Evolutionary conservation across 345 rosid genomes (phyloP), one percentile per base, ranked within the genome.

Genomic region (Eucalyptus coolabah): DNA sequence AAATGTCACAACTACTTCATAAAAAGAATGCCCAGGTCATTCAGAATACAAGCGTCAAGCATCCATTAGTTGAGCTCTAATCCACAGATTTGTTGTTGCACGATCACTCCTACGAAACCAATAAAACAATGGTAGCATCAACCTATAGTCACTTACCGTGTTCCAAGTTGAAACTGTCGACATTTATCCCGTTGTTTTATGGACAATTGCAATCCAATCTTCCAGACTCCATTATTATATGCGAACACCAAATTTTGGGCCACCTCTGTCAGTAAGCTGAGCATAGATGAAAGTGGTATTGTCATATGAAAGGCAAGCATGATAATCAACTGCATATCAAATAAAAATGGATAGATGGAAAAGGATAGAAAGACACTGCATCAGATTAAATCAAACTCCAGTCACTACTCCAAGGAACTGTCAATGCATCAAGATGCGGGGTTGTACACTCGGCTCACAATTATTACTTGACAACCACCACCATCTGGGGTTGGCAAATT

Each of bases 81-180:
- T 45, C 63, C 8, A 40, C 49, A 60, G 77, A 82, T 60, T 56
- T 49, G 88, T 87, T 89, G 88, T 86, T 88, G 50, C 49, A 50
- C 37, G 81, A 87, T 65, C 87, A 51, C 23, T 21, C 32, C 47
- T 12, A 44, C 51, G 65, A 56, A 5, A 63, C 37, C 82, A 59
- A 47, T 13, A 28, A 56, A 87, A 67, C 80, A 59, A 40, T 63
- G 88, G 72, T 86, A 86, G 60, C 87, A 87, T 86, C 85, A 67
- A 86, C 88, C 53, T 50, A 50, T 88, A 87, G 83, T 87, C 87
- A 90, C 96, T 90, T 93, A 96, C 99, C 86, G 97, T 92, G 93
- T 97, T 96, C 89, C 99, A 99, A 26, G 96, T 96, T 89, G 98
- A 95, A 91, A 92, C 93, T 86, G 97, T 98, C 90, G 92, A 93